Percentiles rank a stretch among this genome's conserved stretches.
phyloP scores from a whole-genome alignment of 768 basidiomycete species.

The Hysterangium stoloniferum region DNA sequence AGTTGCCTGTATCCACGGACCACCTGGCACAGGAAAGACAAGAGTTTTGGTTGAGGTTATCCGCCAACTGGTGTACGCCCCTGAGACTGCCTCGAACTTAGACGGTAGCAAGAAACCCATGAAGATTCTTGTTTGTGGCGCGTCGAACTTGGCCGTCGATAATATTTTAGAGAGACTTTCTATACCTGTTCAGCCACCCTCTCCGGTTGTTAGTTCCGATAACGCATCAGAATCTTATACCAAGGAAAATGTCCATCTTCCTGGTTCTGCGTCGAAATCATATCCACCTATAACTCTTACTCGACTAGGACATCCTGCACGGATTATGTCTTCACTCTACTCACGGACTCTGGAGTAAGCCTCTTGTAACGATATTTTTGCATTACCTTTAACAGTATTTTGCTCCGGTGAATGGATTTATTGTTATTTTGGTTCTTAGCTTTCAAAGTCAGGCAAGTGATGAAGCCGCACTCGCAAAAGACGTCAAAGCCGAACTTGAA shows the following conservation, averaged over 20 bases:
- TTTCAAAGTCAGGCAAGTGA: slow-evolving; percentile 10
- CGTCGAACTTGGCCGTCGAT: slow-evolving; percentile 91
- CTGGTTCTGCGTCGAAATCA: neutral
- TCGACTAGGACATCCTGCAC: slow-evolving; percentile 92
- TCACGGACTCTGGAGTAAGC: slow-evolving; percentile 18
- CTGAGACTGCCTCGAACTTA: slow-evolving; percentile 14
- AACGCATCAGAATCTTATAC: neutral
- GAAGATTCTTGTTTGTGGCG: slow-evolving; percentile 82
- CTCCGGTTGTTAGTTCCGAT: neutral
- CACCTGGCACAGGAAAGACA: slow-evolving; percentile 99
- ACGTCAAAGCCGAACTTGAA: slow-evolving; percentile 84
- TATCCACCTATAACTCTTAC: slow-evolving; percentile 41
- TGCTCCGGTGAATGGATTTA: no score
- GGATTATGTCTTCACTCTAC: slow-evolving; percentile 59
- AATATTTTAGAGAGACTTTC: slow-evolving; percentile 83
- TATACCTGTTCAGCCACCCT: slow-evolving; percentile 13
- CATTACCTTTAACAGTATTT: neutral
- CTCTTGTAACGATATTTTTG: slow-evolving; percentile 1
- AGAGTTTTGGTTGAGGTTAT: slow-evolving; percentile 93
- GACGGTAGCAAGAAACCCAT: slow-evolving; percentile 25
- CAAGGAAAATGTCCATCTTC: neutral
- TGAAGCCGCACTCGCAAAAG: slow-evolving; percentile 75
- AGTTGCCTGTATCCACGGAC: slow-evolving; percentile 92
- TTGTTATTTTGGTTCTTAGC: neutral
- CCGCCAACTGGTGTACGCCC: slow-evolving; percentile 50